Evolutionary conservation across 805 yeast genomes (phyloP).

Genomic region (Starmerella scarabaei): DNA sequence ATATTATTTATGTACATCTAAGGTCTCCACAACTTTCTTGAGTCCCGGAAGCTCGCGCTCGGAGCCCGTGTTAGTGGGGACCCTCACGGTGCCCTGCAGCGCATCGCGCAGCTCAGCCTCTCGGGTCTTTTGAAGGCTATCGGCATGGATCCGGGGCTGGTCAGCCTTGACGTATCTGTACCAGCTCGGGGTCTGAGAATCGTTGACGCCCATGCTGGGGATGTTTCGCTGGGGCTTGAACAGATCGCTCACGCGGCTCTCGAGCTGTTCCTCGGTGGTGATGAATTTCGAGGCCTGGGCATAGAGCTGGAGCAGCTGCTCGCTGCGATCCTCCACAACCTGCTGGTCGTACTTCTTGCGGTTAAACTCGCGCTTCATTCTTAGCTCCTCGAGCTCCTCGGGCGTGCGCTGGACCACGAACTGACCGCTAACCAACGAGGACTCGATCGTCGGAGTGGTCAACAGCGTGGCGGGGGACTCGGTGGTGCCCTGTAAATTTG

Average conservation of each 20-base stretch:
- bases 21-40: constrained; percentile 1
- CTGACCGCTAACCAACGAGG: constrained; percentile 42
- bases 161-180: constrained; percentile 6
- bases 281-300: constrained; percentile 24
- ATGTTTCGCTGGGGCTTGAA: constrained; percentile 11
- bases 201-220: constrained; percentile 9
- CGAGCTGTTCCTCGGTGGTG: constrained; percentile 14
- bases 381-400: constrained; percentile 48
- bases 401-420: constrained; percentile 58
- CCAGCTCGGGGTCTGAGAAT: constrained; percentile 14
- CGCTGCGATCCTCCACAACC: constrained; percentile 41
- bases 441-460: constrained; percentile 71
- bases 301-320: constrained; percentile 52
- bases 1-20: not conserved
- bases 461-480: constrained; percentile 38
- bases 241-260: constrained; percentile 7
- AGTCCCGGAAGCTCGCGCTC: constrained; percentile 7
- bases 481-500: constrained; percentile 25
- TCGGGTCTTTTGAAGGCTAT: not conserved
- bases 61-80: not conserved
- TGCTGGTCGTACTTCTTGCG: constrained; percentile 43
- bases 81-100: constrained; percentile 4
- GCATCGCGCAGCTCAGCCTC: constrained; percentile 8
- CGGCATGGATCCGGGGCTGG: not conserved
- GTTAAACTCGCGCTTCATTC: constrained; percentile 53